A percentile compares a stretch with the other conserved stretches of the same genome.
Evolutionary conservation across 2,329 filamentous ascomycete genomes (phyloP).

Genomic region (Aspergillus nomiae): DNA sequence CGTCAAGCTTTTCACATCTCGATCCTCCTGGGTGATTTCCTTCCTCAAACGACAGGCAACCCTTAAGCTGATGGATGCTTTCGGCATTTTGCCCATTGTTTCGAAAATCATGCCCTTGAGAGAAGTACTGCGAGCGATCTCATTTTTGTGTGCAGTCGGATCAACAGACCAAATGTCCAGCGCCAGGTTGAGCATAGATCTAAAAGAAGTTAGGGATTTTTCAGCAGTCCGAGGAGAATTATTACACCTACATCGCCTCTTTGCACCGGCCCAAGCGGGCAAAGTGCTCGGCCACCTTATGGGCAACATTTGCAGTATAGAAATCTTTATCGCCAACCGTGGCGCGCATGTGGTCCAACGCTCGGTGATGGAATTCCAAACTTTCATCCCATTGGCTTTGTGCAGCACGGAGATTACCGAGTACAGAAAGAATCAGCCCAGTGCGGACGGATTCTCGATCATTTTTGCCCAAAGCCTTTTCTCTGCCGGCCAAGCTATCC

Average conservation of each 20-base stretch:
- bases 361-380: no score
- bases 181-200: conserved; percentile 20
- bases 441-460: no score
- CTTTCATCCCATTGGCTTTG: no score
- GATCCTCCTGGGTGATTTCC: conserved; percentile 23
- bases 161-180: conserved; percentile 19
- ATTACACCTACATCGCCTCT: conserved; percentile 4
- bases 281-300: conserved; percentile 29
- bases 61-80: conserved; percentile 20
- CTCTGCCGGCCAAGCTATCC: no score
- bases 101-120: conserved; percentile 21
- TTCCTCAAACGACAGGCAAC: conserved; percentile 23
- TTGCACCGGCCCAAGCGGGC: conserved; percentile 12
- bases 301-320: conserved; percentile 23
- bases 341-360: no score
- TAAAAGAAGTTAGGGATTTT: conserved; percentile 2
- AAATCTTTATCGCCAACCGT: conserved; percentile 13
- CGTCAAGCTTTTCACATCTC: conserved; percentile 18
- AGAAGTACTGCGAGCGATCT: conserved; percentile 26
- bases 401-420: no score
- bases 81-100: conserved; percentile 16
- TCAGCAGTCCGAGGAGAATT: neutral
- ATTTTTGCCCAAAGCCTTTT: no score
- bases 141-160: conserved; percentile 16
- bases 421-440: no score